These are phyloP conservation scores for Aspergillus chevalieri DNA, from an alignment of 2,329 filamentous ascomycete genomes.

Conservation along the genomic window DNA sequence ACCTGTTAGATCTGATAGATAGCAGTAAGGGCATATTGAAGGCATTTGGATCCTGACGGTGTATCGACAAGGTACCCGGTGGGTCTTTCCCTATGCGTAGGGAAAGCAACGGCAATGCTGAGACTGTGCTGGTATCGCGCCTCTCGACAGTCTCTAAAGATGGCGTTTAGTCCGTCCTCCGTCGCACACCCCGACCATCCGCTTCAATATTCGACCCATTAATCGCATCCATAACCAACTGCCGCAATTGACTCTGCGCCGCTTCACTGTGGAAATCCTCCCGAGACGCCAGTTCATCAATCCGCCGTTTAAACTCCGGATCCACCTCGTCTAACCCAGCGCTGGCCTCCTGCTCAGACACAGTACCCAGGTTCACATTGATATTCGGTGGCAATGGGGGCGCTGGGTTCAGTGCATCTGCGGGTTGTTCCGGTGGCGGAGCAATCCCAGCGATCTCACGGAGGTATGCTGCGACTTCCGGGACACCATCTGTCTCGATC, in stretches of 20 bases:
- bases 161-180: constrained; percentile 50
- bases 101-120: too few relatives aligned
- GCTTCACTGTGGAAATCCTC: constrained; percentile 77
- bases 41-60: too few relatives aligned
- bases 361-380: constrained; percentile 68
- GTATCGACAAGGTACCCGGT: too few relatives aligned
- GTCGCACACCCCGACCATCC: constrained; percentile 58
- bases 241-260: constrained; percentile 71
- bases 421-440: constrained; percentile 18
- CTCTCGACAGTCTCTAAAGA: too few relatives aligned
- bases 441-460: constrained; percentile 30
- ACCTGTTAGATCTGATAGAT: too few relatives aligned
- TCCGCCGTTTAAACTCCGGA: constrained; percentile 74
- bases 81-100: too few relatives aligned
- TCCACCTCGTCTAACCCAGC: constrained; percentile 62
- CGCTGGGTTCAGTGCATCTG: constrained; percentile 40
- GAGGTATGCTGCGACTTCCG: constrained; percentile 69
- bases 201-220: constrained; percentile 57
- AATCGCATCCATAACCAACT: constrained; percentile 75
- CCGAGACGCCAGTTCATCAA: constrained; percentile 79
- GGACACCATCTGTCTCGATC: constrained; percentile 69
- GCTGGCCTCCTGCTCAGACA: constrained; percentile 53
- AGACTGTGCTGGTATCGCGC: too few relatives aligned
- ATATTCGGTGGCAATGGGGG: constrained; percentile 70
- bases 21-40: too few relatives aligned